Percentiles rank a stretch among this genome's conserved stretches.
phyloP scores from a whole-genome alignment of 2,329 filamentous ascomycete species.

The Didymella exigua region DNA sequence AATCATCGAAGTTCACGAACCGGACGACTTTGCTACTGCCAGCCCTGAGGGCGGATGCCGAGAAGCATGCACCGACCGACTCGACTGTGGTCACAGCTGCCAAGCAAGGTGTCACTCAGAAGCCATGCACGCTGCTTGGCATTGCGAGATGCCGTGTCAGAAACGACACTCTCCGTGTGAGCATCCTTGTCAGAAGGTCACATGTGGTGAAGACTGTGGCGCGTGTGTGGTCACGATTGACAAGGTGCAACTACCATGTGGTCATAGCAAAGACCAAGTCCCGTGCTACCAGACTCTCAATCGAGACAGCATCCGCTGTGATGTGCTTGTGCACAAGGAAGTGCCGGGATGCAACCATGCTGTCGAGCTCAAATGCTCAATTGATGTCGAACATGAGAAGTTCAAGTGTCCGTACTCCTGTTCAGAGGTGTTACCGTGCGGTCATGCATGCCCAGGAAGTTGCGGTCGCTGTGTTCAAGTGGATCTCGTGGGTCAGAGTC shows the following conservation, averaged over 20 bases:
- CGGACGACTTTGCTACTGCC: conserved; percentile 36
- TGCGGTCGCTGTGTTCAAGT: conserved; percentile 59
- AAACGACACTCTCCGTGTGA: conserved; percentile 30
- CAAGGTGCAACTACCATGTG: conserved; percentile 37
- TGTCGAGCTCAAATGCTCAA: conserved; percentile 57
- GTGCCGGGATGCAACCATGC: conserved; percentile 64
- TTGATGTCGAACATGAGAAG: conserved; percentile 48
- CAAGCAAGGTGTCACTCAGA: conserved; percentile 39
- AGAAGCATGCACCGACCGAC: conserved; percentile 27
- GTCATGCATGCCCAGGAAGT: conserved; percentile 59
- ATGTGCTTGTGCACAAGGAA: conserved; percentile 51
- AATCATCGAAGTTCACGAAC: conserved; percentile 27
- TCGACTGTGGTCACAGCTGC: conserved; percentile 41
- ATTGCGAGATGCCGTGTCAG: conserved; percentile 35
- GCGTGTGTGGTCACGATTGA: conserved; percentile 25
- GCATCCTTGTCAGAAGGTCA: conserved; percentile 36
- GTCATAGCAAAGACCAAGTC: conserved; percentile 30
- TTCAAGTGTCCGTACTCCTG: conserved; percentile 61
- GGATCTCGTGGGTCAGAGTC: conserved; percentile 23
- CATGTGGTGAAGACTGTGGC: conserved; percentile 39
- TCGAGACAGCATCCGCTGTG: conserved; percentile 57
- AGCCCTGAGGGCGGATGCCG: conserved; percentile 44
- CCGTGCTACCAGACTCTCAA: conserved; percentile 48
- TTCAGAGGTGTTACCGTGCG: conserved; percentile 56
- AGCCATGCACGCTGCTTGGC: conserved; percentile 35